These are phyloP conservation scores for Boletus insuetus DNA, from an alignment of 768 basidiomycete genomes.

Conservation along the genomic window DNA sequence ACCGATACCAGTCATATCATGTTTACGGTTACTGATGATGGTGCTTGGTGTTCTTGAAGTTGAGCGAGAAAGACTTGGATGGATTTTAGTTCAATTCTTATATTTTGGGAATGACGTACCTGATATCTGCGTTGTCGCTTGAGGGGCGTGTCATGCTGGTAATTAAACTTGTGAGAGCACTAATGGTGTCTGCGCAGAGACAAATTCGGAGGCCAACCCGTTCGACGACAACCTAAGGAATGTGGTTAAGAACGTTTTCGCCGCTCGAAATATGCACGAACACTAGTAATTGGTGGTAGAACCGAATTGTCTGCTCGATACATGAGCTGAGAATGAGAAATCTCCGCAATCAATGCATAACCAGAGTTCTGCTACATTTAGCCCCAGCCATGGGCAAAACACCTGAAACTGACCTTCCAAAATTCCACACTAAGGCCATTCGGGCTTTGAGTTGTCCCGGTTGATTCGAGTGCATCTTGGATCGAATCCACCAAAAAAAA, in stretches of 20 bases:
- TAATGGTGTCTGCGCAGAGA: slow-evolving; percentile 76
- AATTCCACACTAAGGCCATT: slow-evolving; percentile 38
- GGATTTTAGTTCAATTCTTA: background rate
- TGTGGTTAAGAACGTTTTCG: background rate
- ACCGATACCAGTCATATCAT: slow-evolving; percentile 30
- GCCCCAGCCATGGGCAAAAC: background rate
- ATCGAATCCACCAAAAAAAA: slow-evolving; percentile 57
- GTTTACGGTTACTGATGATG: slow-evolving; percentile 2
- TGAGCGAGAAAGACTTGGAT: slow-evolving; percentile 9
- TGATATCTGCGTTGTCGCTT: slow-evolving; percentile 28
- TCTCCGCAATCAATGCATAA: slow-evolving; percentile 66
- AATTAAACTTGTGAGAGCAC: slow-evolving; percentile 54
- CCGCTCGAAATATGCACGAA: slow-evolving; percentile 27
- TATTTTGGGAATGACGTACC: slow-evolving; percentile 14
- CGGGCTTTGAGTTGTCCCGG: slow-evolving; percentile 18
- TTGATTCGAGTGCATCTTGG: slow-evolving; percentile 24
- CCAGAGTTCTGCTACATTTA: slow-evolving; percentile 46
- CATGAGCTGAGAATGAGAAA: slow-evolving; percentile 47
- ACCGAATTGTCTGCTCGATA: slow-evolving; percentile 32
- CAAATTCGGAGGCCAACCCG: slow-evolving; percentile 55
- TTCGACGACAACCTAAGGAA: slow-evolving; percentile 52
- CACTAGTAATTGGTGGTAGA: slow-evolving; percentile 37
- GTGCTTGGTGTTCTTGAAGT: slow-evolving; percentile 6
- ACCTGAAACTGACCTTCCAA: slow-evolving; percentile 63
- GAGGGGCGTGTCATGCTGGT: slow-evolving; percentile 49